Percentiles rank a stretch among this genome's conserved stretches.
phyloP scores from a whole-genome alignment of 2,329 filamentous ascomycete genomes.

The Epichloe festucae region DNA sequence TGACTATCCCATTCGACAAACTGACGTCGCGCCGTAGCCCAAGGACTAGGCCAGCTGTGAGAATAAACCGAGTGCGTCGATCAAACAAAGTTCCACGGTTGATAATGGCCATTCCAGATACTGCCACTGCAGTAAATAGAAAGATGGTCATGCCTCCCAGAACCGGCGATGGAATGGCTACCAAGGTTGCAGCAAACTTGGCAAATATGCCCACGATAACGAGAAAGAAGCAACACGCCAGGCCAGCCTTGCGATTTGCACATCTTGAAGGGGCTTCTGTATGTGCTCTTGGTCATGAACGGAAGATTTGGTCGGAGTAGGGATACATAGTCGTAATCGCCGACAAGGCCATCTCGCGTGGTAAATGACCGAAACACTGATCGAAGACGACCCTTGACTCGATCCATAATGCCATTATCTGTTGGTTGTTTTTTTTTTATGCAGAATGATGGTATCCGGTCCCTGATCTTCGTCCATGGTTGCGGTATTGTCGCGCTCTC shows the following conservation, averaged over 20 bases:
- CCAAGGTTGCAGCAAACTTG: constrained; percentile 73
- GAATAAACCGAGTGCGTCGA: constrained; percentile 69
- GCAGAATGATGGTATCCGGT: constrained; percentile 35
- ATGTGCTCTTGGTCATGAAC: constrained; percentile 52
- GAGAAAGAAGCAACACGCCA: constrained; percentile 64
- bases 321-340: constrained; percentile 80
- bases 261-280: constrained; percentile 58
- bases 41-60: constrained; percentile 60
- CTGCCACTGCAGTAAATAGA: constrained; percentile 60
- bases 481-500: neutral
- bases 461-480: constrained; percentile 45
- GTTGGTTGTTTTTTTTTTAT: constrained; percentile 13
- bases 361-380: constrained; percentile 28
- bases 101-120: constrained; percentile 67
- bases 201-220: constrained; percentile 71
- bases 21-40: constrained; percentile 57
- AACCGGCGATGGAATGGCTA: constrained; percentile 38
- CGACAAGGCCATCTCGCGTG: constrained; percentile 61
- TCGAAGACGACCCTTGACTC: constrained; percentile 9
- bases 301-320: constrained; percentile 74
- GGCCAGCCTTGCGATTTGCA: constrained; percentile 69
- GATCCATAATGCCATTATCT: constrained; percentile 17
- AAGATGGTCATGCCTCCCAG: constrained; percentile 40
- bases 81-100: constrained; percentile 56
- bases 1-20: constrained; percentile 14